These are phyloP conservation scores for Lobosporangium transversale DNA, from an alignment of 192 early-diverging fungal genomes.

Conservation along the genomic window DNA sequence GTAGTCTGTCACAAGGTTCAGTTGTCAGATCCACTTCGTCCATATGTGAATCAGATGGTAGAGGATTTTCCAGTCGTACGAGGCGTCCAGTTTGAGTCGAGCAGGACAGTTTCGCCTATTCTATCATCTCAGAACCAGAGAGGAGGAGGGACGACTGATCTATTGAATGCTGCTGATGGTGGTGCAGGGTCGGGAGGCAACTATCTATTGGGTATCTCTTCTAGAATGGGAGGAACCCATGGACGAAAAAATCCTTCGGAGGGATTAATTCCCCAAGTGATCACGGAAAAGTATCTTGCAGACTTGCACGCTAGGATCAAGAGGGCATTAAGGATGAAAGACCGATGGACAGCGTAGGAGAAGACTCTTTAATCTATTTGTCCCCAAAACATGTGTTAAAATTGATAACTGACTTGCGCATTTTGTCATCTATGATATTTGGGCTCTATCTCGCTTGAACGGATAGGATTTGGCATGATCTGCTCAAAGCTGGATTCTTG, in stretches of 20 bases:
- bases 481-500: conserved; percentile 81
- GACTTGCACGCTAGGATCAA: conserved; percentile 78
- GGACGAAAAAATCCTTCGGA: conserved; percentile 32
- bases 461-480: conserved; percentile 76
- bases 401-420: neutral
- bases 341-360: conserved; percentile 78
- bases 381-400: too few species aligned
- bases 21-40: conserved; percentile 63
- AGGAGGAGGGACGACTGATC: too few species aligned
- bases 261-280: conserved; percentile 37
- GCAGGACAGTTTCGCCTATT: conserved; percentile 31
- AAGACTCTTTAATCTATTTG: too few species aligned
- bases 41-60: conserved; percentile 71
- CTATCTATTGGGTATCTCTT: too few species aligned
- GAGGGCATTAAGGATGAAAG: conserved; percentile 71
- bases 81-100: conserved; percentile 37
- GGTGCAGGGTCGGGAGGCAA: neutral
- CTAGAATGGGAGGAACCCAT: conserved; percentile 4
- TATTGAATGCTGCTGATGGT: neutral
- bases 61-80: conserved; percentile 59
- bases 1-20: conserved; percentile 49
- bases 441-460: neutral
- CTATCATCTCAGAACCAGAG: conserved; percentile 18
- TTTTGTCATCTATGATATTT: neutral
- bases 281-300: conserved; percentile 71